Base-by-base conservation (phyloP, 768 basidiomycete genomes). In the Phlebiopsis flavidoalba region DNA sequence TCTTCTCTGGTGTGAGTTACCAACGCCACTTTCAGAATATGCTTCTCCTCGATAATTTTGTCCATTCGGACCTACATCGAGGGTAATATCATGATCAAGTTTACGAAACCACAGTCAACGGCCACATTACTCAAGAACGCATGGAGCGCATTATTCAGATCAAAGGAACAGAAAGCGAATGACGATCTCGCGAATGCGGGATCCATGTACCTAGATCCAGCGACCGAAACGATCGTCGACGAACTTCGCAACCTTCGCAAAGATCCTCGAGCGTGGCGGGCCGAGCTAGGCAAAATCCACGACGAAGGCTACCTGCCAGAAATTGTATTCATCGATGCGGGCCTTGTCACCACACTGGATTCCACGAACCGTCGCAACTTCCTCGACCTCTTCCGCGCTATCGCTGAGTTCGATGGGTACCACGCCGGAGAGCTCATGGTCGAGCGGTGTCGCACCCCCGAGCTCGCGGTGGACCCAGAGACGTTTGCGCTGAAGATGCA, bases 401-500 rank as follows among this genome's bases (percentile, higher is more conserved):
- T 99, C 37, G 96, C 97, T 36, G 88, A 95, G 66, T 99, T 99
- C 62, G 97, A 99, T 71, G 97, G 97, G 0, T 98, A 98, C 74
- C 89, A 87, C 62, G 86, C 93, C 1, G 97, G 97, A 0, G 87
- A 93, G 63, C 86, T 99, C 56, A 98, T 99, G 96, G 84, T 98
- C 57, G 91, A 94, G 73, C 89, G 95, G 26, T 98, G 94, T 66
- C 88, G 92, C 19, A 83, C 89, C 14, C 97, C 97, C 1, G 89
- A 96, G 61, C 81, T 96, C 37, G 95, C 88, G 5, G 77, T 95
- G 60, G 94, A 99, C 65, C 82, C 88, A 2, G 95, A 98, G 76
- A 96, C 90, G 4, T 99, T 98, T 71, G 95, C 96, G 26, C 80
- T 99, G 56, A 95, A 94, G 77, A 97, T 98, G 85, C 97, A 99